Evolutionary conservation across 345 rosid genomes (phyloP), one percentile per base, ranked within the genome.

Genomic region (Ceriops zippeliana): DNA sequence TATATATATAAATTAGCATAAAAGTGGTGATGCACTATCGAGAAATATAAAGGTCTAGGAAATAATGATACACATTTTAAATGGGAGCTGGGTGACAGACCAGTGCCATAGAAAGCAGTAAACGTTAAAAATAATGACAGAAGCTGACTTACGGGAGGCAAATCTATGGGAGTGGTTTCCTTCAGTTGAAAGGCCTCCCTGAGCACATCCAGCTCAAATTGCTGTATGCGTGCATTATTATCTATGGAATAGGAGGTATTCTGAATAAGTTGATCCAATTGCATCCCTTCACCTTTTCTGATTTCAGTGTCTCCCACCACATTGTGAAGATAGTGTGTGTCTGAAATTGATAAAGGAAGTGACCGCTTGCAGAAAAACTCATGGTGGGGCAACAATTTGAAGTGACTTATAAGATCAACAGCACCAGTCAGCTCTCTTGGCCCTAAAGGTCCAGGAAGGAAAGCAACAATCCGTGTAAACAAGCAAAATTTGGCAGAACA

Each of bases 261-360:
- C 69, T 86, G 86, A 71, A 83, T 67, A 76, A 90, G 91, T 78
- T 88, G 96, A 80, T 83, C 87, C 76, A 92, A 66, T 75, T 88
- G 93, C 98, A 92, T 90, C 60, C 96, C 96, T 52, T 88, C 96
- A 68, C 96, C 96, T 85, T 90, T 90, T 67, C 92, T 85, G 66
- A 92, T 87, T 82, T 90, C 88, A 42, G 88, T 79, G 73, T 86
- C 96, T 49, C 96, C 96, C 72, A 87, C 96, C 71, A 88, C 90
- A 67, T 86, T 82, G 67, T 79, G 93, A 75, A 92, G 90, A 73
- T 92, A 90, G 75, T 83, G 89, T 66, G 93, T 76, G 61, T 88
- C 92, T 31, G 95, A 75, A n/a, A 92, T 76, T 68, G 92, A 90
- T 52, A 82, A 65, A 17, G 97, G 96, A 73, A 89, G 97, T 28